Base-by-base conservation (phyloP, 2,329 filamentous ascomycete genomes). In the Botryotinia convoluta region DNA sequence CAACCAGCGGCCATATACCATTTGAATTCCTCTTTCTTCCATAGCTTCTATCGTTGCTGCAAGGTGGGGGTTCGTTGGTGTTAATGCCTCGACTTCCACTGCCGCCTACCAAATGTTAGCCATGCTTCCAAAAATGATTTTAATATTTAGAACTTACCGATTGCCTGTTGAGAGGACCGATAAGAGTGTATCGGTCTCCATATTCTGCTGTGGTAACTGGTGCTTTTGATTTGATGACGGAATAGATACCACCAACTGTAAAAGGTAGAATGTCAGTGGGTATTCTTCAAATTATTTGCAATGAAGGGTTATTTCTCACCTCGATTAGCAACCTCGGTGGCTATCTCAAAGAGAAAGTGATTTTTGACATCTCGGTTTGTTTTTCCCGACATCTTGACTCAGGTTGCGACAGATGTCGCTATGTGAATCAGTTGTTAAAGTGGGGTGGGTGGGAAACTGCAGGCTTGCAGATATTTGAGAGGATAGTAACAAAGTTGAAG, bases 121-220 rank as follows among this genome's bases (percentile, higher is more conserved):
- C 67, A 72, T 75, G 72, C 76, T 74, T 70, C 9, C 14, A 5
- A 26, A 9, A 10, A 35, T n/a, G 9, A 72, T 32, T 12, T 16
- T 18, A 7, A 22, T 8, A 62, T n/a, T 37, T 61, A 51, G n/a
- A 67, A 81, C 92, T 80, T 87, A 96, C 93, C 77, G 96, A 98
- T 79, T 92, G 89, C 82, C 92, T 91, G 84, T 98, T 98, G 82
- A 97, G 90, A 74, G 96, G 96, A 2, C 96, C 96, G 82, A 99
- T 95, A 77, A 98, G 89, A 42, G 94, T 97, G 84, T 99, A 99
- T 77, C 94, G 90, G 74, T 97, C 94, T 83, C 96, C 96, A 96
- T 98, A 99, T 84, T 99, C 96, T 75, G 94, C 94, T 0, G 95
- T 98, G 61, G 96, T 98, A 75, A 98, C 96, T 69, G 96, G 95